These are phyloP conservation scores for Russula sp. DNA, from an alignment of 768 basidiomycete genomes.

Conservation along the genomic window DNA sequence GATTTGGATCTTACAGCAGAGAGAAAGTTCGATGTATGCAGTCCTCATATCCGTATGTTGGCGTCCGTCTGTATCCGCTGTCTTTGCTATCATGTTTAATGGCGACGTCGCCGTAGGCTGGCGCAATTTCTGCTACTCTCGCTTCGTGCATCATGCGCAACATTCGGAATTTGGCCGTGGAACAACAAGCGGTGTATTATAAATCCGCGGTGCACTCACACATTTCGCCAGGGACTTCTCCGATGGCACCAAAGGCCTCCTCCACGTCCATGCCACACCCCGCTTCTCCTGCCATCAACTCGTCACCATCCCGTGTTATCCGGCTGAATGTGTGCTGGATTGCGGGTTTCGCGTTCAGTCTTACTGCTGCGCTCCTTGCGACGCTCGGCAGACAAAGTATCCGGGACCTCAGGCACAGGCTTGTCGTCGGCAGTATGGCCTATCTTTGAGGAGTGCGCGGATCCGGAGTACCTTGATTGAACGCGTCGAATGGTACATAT, in stretches of 20 bases:
- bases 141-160: not conserved
- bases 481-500: too few relatives aligned
- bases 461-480: not conserved
- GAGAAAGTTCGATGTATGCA: not conserved
- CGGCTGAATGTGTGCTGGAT: not conserved
- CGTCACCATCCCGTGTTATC: not conserved
- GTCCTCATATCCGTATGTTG: slow-evolving; percentile 5
- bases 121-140: not conserved
- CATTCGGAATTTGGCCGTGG: not conserved
- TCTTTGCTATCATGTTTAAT: not conserved
- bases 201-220: not conserved
- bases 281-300: not conserved
- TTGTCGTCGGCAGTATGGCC: not conserved
- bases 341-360: slow-evolving; percentile 2
- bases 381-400: not conserved
- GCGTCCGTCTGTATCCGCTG: too few relatives aligned
- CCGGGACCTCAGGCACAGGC: not conserved
- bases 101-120: not conserved
- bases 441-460: not conserved
- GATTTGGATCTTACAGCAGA: not conserved
- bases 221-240: not conserved
- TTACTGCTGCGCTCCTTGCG: not conserved
- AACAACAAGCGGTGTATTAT: not conserved
- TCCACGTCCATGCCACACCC: not conserved
- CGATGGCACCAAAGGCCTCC: not conserved